phyloP scores from a whole-genome alignment of 2,329 filamentous ascomycete species.

The Aspergillus versicolor region DNA sequence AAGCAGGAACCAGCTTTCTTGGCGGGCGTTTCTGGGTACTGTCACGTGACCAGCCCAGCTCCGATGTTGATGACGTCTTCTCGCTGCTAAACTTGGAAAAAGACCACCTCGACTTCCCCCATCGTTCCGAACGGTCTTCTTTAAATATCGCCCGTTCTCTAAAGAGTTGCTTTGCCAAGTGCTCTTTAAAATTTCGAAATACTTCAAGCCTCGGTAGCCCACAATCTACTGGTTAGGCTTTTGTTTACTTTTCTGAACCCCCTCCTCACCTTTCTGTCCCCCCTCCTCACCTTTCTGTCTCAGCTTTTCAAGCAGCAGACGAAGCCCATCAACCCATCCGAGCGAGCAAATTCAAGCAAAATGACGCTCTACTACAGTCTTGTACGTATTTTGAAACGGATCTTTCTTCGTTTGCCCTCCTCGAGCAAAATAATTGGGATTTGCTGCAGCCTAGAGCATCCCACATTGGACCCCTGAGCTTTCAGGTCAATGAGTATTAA shows the following conservation, averaged over 20 bases:
- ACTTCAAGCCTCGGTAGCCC: background rate
- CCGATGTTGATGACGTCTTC: conserved; percentile 34
- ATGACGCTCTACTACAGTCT: conserved; percentile 72
- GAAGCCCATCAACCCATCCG: background rate
- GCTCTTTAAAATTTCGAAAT: background rate
- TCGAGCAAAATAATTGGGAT: background rate
- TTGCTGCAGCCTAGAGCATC: conserved; percentile 25
- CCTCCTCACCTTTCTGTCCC: conserved; percentile 3
- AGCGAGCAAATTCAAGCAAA: conserved; percentile 28
- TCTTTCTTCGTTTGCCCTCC: background rate
- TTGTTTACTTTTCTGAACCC: conserved; percentile 19
- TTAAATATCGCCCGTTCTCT: background rate
- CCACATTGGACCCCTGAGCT: conserved; percentile 3
- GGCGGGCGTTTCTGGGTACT: too few relatives aligned
- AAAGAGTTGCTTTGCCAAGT: background rate
- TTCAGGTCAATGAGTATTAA: conserved; percentile 1
- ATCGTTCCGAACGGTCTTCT: background rate
- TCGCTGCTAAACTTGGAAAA: conserved; percentile 39
- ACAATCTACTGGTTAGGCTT: background rate
- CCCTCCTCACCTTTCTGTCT: conserved; percentile 5
- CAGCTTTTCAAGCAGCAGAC: background rate
- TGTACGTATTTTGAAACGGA: conserved; percentile 44
- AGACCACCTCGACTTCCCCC: conserved; percentile 65
- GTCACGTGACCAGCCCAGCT: conserved; percentile 19
- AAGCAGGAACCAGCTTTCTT: too few relatives aligned